These are phyloP conservation scores for Leccinellum luteum DNA, from an alignment of 768 basidiomycete species.

Conservation along the genomic window DNA sequence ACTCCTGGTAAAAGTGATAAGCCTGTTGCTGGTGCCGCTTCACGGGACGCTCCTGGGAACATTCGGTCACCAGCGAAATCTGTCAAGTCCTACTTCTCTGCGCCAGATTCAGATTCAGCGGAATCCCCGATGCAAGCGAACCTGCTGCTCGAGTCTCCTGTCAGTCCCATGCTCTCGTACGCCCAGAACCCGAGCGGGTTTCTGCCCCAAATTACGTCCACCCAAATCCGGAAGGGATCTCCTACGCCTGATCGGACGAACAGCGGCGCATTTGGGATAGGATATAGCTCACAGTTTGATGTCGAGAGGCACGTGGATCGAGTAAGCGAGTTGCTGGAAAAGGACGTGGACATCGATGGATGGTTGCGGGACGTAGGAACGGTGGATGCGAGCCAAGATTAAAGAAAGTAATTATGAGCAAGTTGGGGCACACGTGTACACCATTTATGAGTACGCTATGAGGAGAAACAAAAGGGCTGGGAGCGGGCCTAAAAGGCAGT, in stretches of 20 bases:
- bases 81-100: constrained; percentile 37
- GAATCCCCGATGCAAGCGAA: constrained; percentile 25
- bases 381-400: constrained; percentile 27
- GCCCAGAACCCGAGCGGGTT: constrained; percentile 36
- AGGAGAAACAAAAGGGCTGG: constrained; percentile 10
- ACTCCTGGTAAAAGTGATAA: constrained; percentile 5
- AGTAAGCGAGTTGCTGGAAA: constrained; percentile 54
- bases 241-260: constrained; percentile 16
- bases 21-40: background rate
- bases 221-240: constrained; percentile 28
- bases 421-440: constrained; percentile 15
- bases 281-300: constrained; percentile 59
- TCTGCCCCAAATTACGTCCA: constrained; percentile 37
- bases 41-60: constrained; percentile 4
- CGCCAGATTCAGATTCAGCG: constrained; percentile 34
- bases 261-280: constrained; percentile 36
- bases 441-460: constrained; percentile 15
- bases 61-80: constrained; percentile 32
- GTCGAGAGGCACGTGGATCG: constrained; percentile 52
- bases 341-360: constrained; percentile 55
- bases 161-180: constrained; percentile 34
- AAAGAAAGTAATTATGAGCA: constrained; percentile 4
- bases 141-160: constrained; percentile 34
- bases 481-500: constrained; percentile 21
- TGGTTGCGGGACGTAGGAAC: constrained; percentile 47